A percentile compares a stretch with the other conserved stretches of the same genome.
Conservation (phyloP, 345 rosid species). For the Eucalyptus erythrocorys region DNA sequence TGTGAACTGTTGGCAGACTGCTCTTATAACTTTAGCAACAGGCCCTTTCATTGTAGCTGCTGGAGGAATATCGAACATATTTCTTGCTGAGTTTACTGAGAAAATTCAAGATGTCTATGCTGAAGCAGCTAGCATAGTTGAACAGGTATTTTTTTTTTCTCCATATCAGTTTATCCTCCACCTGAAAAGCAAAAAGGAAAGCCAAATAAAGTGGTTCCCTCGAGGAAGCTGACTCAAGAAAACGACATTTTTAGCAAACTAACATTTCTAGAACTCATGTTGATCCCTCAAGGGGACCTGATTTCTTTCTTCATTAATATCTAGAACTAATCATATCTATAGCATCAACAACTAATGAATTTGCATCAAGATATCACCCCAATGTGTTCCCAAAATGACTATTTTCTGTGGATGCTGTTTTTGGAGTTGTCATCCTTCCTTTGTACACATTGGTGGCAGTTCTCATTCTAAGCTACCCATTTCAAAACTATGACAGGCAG, state of each 20-base stretch:
- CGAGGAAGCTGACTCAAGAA: background rate
- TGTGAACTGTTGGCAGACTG: slow-evolving; percentile 95
- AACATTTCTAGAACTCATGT: background rate
- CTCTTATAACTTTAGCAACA: slow-evolving; percentile 82
- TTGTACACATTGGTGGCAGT: background rate
- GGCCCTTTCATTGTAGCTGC: slow-evolving; percentile 99
- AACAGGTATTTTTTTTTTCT: slow-evolving; percentile 44
- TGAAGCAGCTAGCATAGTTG: slow-evolving; percentile 95
- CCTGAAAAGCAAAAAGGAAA: too few relatives aligned
- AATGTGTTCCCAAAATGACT: background rate
- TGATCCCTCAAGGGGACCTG: background rate
- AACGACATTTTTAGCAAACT: background rate
- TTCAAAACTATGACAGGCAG: slow-evolving; percentile 40
- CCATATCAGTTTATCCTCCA: too few relatives aligned
- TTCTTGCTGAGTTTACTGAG: slow-evolving; percentile 94
- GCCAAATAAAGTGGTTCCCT: background rate
- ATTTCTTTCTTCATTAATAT: background rate
- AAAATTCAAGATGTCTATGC: slow-evolving; percentile 99
- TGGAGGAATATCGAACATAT: slow-evolving; percentile 96
- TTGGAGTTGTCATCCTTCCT: background rate
- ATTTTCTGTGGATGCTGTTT: background rate
- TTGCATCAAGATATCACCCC: background rate
- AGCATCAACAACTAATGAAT: background rate
- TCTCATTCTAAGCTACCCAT: background rate
- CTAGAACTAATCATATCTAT: background rate